Conservation (phyloP, 2,329 filamentous ascomycete species). For the Helotiales sp. region DNA sequence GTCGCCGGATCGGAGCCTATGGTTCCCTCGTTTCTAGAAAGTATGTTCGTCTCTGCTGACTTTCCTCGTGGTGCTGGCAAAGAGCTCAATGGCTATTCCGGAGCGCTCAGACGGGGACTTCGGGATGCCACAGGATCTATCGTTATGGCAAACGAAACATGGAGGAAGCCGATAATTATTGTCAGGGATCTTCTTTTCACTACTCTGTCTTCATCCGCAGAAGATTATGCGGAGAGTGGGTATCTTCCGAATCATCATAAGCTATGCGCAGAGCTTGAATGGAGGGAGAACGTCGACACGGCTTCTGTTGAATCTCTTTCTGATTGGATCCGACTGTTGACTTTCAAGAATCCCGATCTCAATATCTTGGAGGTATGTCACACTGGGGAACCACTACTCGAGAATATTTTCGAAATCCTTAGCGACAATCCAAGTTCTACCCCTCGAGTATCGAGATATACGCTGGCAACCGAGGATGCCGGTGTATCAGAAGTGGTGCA, state of each 20-base stretch:
- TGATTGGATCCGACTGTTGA: constrained; percentile 12
- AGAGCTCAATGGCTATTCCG: constrained; percentile 51
- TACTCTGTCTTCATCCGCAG: constrained; percentile 40
- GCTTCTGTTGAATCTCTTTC: not conserved
- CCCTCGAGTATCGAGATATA: constrained; percentile 6
- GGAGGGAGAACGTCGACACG: constrained; percentile 40
- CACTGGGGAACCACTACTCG: not conserved
- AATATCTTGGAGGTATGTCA: constrained; percentile 16
- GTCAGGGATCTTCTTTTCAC: constrained; percentile 54
- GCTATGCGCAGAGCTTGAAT: constrained; percentile 55
- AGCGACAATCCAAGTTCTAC: not conserved
- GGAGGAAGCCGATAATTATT: constrained; percentile 46
- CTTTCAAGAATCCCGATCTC: constrained; percentile 15
- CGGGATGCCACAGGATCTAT: constrained; percentile 51
- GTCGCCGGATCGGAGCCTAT: constrained; percentile 11
- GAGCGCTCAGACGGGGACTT: constrained; percentile 44
- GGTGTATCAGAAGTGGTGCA: not conserved
- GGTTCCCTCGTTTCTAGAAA: constrained; percentile 17
- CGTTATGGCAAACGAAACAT: constrained; percentile 48
- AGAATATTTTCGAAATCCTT: not conserved
- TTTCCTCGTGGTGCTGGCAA: constrained; percentile 41
- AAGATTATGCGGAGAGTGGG: constrained; percentile 36
- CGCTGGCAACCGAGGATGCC: not conserved
- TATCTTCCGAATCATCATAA: constrained; percentile 57
- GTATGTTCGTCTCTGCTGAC: constrained; percentile 14